Conservation (phyloP, 2,329 filamentous ascomycete genomes). For the Colletotrichum lentis region DNA sequence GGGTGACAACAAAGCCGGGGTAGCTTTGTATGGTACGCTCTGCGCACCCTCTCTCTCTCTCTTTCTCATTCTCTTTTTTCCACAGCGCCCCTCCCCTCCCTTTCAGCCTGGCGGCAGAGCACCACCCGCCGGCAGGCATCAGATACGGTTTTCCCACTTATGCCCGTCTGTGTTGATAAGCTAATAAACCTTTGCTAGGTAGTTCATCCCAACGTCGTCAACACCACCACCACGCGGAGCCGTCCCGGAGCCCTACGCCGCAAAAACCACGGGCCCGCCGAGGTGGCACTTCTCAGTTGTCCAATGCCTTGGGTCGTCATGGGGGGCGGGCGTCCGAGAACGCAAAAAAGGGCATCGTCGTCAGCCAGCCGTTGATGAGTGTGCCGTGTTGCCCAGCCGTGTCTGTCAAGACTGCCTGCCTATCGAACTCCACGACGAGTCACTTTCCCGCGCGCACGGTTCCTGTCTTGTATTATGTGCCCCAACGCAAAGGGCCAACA, state of each 20-base stretch:
- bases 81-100: too few species aligned
- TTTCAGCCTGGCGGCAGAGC: too few species aligned
- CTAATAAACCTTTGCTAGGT: not conserved
- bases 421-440: not conserved
- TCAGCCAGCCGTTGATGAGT: too few species aligned
- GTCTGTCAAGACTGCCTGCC: not conserved
- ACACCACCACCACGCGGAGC: not conserved
- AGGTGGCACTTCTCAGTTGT: constrained; percentile 5
- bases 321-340: constrained; percentile 9
- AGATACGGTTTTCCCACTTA: constrained; percentile 34
- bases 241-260: not conserved
- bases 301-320: constrained; percentile 3
- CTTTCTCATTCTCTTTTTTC: too few species aligned
- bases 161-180: not conserved
- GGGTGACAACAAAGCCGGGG: constrained; percentile 2
- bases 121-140: constrained; percentile 41
- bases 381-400: too few species aligned
- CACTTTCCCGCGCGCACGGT: constrained; percentile 20
- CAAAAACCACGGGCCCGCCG: not conserved
- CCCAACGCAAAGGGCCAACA: constrained; percentile 3
- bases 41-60: not conserved
- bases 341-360: not conserved
- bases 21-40: not conserved
- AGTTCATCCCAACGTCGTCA: constrained; percentile 20
- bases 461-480: constrained; percentile 3